Evolutionary conservation across 305 asterid species (phyloP).

Genomic region (Vinca major): DNA sequence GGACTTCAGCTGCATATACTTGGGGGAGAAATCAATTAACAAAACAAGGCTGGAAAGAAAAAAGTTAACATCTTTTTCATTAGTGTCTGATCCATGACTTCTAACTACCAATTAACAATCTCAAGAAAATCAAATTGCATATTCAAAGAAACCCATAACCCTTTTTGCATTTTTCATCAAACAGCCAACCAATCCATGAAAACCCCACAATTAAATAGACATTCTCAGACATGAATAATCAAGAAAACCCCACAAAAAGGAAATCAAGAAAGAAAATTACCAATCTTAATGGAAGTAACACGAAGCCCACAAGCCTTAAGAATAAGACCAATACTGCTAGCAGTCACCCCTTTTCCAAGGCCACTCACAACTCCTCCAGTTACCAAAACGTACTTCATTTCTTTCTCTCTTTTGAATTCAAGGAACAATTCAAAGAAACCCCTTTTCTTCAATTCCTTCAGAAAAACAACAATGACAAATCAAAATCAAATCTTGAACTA

Average conservation of each 20-base stretch:
- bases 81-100: conserved; percentile 4
- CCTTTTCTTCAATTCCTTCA: conserved; percentile 12
- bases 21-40: conserved; percentile 1
- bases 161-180: background rate
- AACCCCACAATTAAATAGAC: background rate
- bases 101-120: background rate
- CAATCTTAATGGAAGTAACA: conserved; percentile 48
- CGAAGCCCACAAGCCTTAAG: conserved; percentile 51
- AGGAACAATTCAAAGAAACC: background rate
- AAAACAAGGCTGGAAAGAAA: background rate
- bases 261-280: conserved; percentile 17
- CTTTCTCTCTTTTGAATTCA: background rate
- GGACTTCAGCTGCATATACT: background rate
- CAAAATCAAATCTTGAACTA: conserved; percentile 1
- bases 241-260: background rate
- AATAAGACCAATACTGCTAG: conserved; percentile 50
- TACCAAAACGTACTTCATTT: conserved; percentile 51
- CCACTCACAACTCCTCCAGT: conserved; percentile 60
- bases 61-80: background rate
- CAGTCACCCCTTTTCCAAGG: conserved; percentile 55
- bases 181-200: too few relatives aligned
- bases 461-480: background rate
- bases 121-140: too few relatives aligned
- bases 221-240: background rate
- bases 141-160: background rate